phyloP scores from a whole-genome alignment of 495 filamentous ascomycete species.

The Penicillium herquei region DNA sequence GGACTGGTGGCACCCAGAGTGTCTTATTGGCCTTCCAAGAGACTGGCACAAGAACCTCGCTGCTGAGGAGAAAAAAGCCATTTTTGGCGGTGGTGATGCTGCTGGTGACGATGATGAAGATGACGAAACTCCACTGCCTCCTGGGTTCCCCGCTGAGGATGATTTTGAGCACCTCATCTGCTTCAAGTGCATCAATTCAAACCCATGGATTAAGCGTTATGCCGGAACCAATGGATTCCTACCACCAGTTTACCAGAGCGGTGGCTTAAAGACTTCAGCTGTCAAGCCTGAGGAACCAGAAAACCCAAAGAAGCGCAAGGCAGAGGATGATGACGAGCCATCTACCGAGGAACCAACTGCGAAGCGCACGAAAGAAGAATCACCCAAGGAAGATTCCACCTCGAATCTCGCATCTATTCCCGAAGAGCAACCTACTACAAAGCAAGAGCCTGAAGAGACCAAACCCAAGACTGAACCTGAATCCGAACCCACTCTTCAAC shows the following conservation, averaged over 20 bases:
- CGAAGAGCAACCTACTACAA: constrained; percentile 11
- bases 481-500: constrained; percentile 15
- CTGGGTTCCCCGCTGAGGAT: constrained; percentile 84
- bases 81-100: constrained; percentile 28
- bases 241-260: constrained; percentile 56
- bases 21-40: constrained; percentile 73
- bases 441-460: not conserved
- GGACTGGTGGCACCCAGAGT: constrained; percentile 99
- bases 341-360: constrained; percentile 33
- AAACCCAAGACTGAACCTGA: constrained; percentile 1
- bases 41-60: constrained; percentile 42
- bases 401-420: constrained; percentile 22
- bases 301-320: constrained; percentile 72
- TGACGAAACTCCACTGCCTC: constrained; percentile 62
- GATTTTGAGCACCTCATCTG: constrained; percentile 88
- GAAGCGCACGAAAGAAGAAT: constrained; percentile 60
- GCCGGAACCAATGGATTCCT: constrained; percentile 83
- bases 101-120: constrained; percentile 43
- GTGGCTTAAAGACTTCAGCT: constrained; percentile 21
- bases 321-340: constrained; percentile 51
- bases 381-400: not conserved
- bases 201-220: constrained; percentile 91
- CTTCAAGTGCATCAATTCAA: constrained; percentile 85
- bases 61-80: constrained; percentile 40
- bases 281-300: constrained; percentile 6